phyloP scores from a whole-genome alignment of 116 monocot species.

The Posidonia oceanica region DNA sequence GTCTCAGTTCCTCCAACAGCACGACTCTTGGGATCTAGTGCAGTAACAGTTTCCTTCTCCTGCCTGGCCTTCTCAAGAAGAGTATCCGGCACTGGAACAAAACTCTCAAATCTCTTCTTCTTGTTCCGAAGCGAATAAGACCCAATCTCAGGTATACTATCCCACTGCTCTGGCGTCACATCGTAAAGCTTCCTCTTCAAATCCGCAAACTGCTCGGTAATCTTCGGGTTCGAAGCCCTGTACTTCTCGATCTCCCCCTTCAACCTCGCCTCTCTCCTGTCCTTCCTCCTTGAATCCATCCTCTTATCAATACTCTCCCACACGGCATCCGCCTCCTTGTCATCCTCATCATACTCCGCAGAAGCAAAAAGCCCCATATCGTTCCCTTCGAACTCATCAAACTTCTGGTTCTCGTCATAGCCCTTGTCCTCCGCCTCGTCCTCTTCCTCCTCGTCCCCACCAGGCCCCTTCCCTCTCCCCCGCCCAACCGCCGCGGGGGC shows the following conservation, averaged over 20 bases:
- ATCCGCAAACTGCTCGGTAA: slow-evolving; percentile 93
- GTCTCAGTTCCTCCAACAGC: slow-evolving; percentile 84
- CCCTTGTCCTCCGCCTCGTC: slow-evolving; percentile 95
- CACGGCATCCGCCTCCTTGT: slow-evolving; percentile 89
- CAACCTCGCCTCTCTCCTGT: slow-evolving; percentile 76
- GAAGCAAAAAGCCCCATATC: slow-evolving; percentile 89
- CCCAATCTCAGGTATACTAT: slow-evolving; percentile 94
- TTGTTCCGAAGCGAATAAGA: slow-evolving; percentile 84
- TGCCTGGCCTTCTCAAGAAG: slow-evolving; percentile 94
- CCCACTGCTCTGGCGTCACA: slow-evolving; percentile 73
- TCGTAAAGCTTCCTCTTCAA: slow-evolving; percentile 81
- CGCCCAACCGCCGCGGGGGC: slow-evolving; percentile 17
- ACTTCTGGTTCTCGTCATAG: slow-evolving; percentile 98
- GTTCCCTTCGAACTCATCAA: slow-evolving; percentile 97
- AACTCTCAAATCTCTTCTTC: slow-evolving; percentile 99
- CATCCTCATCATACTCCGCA: slow-evolving; percentile 96
- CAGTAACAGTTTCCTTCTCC: slow-evolving; percentile 92
- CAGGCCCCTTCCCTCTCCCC: slow-evolving; percentile 48
- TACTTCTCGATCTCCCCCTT: slow-evolving; percentile 99
- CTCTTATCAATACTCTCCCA: slow-evolving; percentile 90
- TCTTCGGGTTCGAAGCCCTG: slow-evolving; percentile 88
- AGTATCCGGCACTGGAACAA: slow-evolving; percentile 92
- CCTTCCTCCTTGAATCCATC: slow-evolving; percentile 92
- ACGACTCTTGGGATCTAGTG: slow-evolving; percentile 87
- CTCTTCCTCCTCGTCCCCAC: slow-evolving; percentile 49